phyloP scores from a whole-genome alignment of 352 stramenopile species.

The Pythium folliculosum region DNA sequence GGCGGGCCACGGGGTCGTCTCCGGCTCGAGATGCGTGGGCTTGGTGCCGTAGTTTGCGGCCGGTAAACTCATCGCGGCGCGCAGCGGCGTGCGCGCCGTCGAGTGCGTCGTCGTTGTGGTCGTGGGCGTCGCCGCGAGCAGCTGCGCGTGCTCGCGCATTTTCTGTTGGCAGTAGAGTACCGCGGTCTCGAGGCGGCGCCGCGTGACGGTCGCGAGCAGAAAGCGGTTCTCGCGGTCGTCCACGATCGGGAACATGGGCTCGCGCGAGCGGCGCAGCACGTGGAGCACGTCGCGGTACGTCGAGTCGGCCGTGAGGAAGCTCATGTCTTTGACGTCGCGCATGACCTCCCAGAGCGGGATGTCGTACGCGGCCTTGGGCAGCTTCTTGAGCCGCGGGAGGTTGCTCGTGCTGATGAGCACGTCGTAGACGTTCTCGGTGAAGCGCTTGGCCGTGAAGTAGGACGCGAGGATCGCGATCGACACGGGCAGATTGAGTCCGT shows the following conservation, averaged over 20 bases:
- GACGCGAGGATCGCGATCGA: slow-evolving; percentile 87
- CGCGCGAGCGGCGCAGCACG: slow-evolving; percentile 50
- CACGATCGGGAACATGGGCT: slow-evolving; percentile 80
- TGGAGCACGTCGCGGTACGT: slow-evolving; percentile 62
- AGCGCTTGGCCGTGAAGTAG: slow-evolving; percentile 90
- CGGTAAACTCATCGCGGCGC: slow-evolving; percentile 4
- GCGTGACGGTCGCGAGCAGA: slow-evolving; percentile 70
- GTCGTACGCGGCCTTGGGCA: slow-evolving; percentile 84
- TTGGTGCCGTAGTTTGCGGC: slow-evolving; percentile 10
- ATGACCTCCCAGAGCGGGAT: slow-evolving; percentile 86
- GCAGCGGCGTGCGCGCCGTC: slow-evolving; percentile 11
- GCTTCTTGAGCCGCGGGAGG: slow-evolving; percentile 72
- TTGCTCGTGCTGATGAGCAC: slow-evolving; percentile 85
- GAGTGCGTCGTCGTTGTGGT: background rate
- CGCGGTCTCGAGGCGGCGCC: slow-evolving; percentile 47
- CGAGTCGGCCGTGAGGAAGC: slow-evolving; percentile 63
- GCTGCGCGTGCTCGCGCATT: slow-evolving; percentile 21
- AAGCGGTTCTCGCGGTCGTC: slow-evolving; percentile 60
- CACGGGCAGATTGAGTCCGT: slow-evolving; percentile 85
- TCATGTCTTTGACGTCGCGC: slow-evolving; percentile 73
- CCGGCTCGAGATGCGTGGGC: background rate
- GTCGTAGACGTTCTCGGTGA: slow-evolving; percentile 92
- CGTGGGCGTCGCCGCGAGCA: slow-evolving; percentile 4
- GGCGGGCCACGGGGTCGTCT: background rate
- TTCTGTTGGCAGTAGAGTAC: slow-evolving; percentile 59